A percentile compares a stretch with the other conserved stretches of the same genome.
Conservation (phyloP, 1,284 basidiomycete genomes). For the Apiotrichum veenhuisii region DNA sequence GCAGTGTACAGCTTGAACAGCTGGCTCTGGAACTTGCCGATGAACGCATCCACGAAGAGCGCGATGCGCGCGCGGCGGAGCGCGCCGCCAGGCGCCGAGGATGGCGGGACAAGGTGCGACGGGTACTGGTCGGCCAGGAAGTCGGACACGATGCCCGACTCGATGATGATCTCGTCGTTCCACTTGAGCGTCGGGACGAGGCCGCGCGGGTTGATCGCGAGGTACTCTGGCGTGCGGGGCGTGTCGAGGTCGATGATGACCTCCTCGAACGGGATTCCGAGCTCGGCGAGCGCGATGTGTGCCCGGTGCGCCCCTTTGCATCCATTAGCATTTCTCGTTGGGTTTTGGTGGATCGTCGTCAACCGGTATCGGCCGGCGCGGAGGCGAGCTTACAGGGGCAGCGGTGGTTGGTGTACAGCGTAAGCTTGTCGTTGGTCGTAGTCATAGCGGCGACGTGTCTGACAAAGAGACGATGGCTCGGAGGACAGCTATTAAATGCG, state of each 20-base stretch:
- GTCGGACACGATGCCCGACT: conserved; percentile 7
- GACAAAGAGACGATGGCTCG: too few species aligned
- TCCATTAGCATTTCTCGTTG: too few species aligned
- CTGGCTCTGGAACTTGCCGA: conserved; percentile 5
- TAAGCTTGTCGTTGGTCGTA: conserved; percentile 5
- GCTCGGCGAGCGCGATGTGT: conserved; percentile 11
- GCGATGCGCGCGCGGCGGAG: conserved; percentile 10
- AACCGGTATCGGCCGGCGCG: not conserved
- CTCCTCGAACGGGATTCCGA: conserved; percentile 8
- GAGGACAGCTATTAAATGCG: too few species aligned
- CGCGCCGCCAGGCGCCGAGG: conserved; percentile 4
- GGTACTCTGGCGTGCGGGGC: conserved; percentile 11
- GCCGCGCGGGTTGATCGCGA: conserved; percentile 14
- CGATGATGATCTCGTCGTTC: conserved; percentile 12
- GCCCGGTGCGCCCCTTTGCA: conserved; percentile 17
- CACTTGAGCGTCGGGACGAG: conserved; percentile 7
- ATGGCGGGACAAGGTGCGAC: conserved; percentile 6
- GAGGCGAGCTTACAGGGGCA: conserved; percentile 5
- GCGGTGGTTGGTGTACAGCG: conserved; percentile 10
- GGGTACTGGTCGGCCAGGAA: conserved; percentile 15
- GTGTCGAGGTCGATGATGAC: conserved; percentile 13
- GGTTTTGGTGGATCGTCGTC: too few species aligned
- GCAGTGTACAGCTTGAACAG: conserved; percentile 4
- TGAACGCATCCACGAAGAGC: conserved; percentile 10
- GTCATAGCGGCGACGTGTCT: not conserved